Percentiles rank a stretch among this genome's conserved stretches.
These are phyloP conservation scores for Penicillium occitanis DNA, from an alignment of 2,329 filamentous ascomycete species.

Conservation along the genomic window DNA sequence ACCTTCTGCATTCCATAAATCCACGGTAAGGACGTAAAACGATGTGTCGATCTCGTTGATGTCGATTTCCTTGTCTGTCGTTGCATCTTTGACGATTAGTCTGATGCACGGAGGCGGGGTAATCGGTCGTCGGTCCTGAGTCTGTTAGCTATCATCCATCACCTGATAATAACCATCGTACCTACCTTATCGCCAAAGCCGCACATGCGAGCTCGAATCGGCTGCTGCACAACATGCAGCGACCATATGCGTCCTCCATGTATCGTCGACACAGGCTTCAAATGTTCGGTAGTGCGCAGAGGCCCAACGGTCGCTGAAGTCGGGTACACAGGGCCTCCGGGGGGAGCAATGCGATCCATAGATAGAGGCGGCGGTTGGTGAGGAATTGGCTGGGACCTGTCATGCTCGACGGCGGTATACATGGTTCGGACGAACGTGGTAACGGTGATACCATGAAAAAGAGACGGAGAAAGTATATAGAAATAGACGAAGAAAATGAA, in stretches of 20 bases:
- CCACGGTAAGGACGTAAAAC: slow-evolving; percentile 68
- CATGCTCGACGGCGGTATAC: slow-evolving; percentile 40
- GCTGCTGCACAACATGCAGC: slow-evolving; percentile 83
- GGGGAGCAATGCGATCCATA: slow-evolving; percentile 41
- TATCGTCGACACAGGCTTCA: slow-evolving; percentile 42
- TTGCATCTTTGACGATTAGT: slow-evolving; percentile 72
- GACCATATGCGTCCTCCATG: slow-evolving; percentile 53
- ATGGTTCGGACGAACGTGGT: slow-evolving; percentile 33
- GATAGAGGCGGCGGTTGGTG: slow-evolving; percentile 39
- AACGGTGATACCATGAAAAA: background rate
- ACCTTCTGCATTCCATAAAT: slow-evolving; percentile 65
- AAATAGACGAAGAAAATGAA: slow-evolving; percentile 22
- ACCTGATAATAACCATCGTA: slow-evolving; percentile 41
- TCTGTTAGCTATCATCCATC: slow-evolving; percentile 15
- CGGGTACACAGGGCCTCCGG: slow-evolving; percentile 35
- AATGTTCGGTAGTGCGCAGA: slow-evolving; percentile 34
- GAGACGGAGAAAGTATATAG: too few relatives aligned
- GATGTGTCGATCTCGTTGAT: slow-evolving; percentile 70
- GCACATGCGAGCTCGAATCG: slow-evolving; percentile 92
- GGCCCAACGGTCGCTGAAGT: slow-evolving; percentile 36
- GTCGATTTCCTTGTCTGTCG: slow-evolving; percentile 77
- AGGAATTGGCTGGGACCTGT: slow-evolving; percentile 38
- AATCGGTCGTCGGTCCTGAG: slow-evolving; percentile 86
- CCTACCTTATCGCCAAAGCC: slow-evolving; percentile 90
- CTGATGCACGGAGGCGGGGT: slow-evolving; percentile 91